phyloP scores from a whole-genome alignment of 2,329 filamentous ascomycete species.

The Exophiala sp. region DNA sequence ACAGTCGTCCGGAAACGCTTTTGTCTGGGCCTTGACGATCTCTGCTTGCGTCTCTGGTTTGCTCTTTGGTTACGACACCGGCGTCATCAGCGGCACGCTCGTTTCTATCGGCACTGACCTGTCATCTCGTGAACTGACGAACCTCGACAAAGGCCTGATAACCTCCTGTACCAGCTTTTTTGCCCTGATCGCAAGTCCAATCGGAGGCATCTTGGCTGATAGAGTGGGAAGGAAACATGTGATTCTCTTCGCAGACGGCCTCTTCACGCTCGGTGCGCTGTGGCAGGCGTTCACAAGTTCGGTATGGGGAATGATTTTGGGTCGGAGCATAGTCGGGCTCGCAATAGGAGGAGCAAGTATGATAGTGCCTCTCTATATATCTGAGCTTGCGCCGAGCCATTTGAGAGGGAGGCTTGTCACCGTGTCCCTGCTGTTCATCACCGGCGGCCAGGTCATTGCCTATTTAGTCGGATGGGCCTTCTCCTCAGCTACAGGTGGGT shows the following conservation, averaged over 20 bases:
- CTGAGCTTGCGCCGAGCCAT: conserved; percentile 71
- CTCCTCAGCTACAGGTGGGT: conserved; percentile 56
- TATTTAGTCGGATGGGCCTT: conserved; percentile 79
- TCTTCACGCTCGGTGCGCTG: conserved; percentile 43
- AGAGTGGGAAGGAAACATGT: conserved; percentile 43
- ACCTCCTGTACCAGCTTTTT: conserved; percentile 54
- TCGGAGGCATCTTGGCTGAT: conserved; percentile 50
- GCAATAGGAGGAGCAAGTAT: conserved; percentile 56
- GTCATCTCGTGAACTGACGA: conserved; percentile 46
- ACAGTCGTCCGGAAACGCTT: conserved; percentile 34
- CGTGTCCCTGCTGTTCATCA: conserved; percentile 75
- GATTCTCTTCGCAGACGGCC: conserved; percentile 43
- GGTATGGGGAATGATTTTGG: conserved; percentile 44
- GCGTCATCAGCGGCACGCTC: conserved; percentile 56
- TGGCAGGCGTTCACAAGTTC: conserved; percentile 38
- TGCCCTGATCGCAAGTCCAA: conserved; percentile 51
- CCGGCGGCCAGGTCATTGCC: conserved; percentile 79
- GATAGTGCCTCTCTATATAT: conserved; percentile 81
- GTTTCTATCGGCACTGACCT: conserved; percentile 52
- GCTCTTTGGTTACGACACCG: conserved; percentile 59
- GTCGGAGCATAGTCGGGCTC: conserved; percentile 44
- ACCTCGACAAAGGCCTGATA: conserved; percentile 54
- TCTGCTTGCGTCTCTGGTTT: conserved; percentile 54
- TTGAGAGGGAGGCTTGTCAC: conserved; percentile 76
- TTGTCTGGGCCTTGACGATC: conserved; percentile 53